Evolutionary conservation across 805 yeast genomes (phyloP), one percentile per base, ranked within the genome.

Genomic region (Kockiozyma suomiensis): DNA sequence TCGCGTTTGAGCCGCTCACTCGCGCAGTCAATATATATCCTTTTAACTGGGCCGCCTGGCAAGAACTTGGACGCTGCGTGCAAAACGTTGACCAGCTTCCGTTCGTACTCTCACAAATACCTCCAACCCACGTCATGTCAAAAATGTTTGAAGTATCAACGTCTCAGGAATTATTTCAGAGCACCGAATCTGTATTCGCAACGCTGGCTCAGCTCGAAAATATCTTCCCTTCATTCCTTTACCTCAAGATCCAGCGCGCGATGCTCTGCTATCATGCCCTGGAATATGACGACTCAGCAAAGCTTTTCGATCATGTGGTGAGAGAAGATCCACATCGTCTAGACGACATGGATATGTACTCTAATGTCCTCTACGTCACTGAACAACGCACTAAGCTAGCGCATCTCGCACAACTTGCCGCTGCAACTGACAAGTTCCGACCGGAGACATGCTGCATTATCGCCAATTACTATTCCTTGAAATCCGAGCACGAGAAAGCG

Each of bases 391-490:
- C 96, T 0, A 92, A 94, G 72, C 78, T 94, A 26, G 86, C 97
- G 23, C 89, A 82, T 66, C 74, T 94, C 50, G 97, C 98, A 0
- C 97, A 92, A 70, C 82, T 86, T 70, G 89, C 96, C 0, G 81
- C 88, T 0, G 84, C 84, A 50, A 83, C 91, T 8, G 97, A 94
- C 73, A 86, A 84, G 70, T 90, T 89, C 72, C 80, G 97, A 54
- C 92, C 97, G 0, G 99, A 94, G 72, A 88, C 97, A 0, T 92
- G 97, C 73, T 91, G 97, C 70, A 87, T 94, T 25, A 80, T 92
- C 26, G 99, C 97, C 1, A 94, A 94, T 73, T 93, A 90, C 74
- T 92, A 92, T 73, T 88, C 97, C 37, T 81, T 94, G 73, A 85
- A 88, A 67, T 89, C 91, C 63, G 96, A 94, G 68, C 99, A 94